phyloP scores from a whole-genome alignment of 83 land plant genomes.

The Picea abies region DNA sequence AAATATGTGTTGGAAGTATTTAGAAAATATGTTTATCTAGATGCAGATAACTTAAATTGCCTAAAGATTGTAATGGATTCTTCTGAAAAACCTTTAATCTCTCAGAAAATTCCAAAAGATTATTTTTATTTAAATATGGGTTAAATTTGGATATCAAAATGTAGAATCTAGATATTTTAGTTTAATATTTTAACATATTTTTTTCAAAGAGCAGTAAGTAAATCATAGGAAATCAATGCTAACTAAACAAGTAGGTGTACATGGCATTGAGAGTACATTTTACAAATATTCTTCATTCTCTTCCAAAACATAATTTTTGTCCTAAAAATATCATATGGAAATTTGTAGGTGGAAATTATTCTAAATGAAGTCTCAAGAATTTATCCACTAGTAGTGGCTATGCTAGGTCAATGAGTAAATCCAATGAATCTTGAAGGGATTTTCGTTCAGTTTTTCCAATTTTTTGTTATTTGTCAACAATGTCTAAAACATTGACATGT shows the following conservation, averaged over 20 bases:
- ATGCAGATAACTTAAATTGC: conserved; percentile 3
- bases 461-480: no score
- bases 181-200: no score
- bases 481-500: no score
- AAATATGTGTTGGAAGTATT: conserved; percentile 43
- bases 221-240: no score
- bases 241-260: no score
- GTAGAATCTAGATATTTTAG: no score
- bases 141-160: no score
- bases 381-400: not conserved
- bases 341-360: conserved; percentile 65
- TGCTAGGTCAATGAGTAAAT: conserved; percentile 28
- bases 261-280: not conserved
- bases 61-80: conserved; percentile 32
- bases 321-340: not conserved
- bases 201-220: no score
- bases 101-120: no score
- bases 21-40: conserved; percentile 8
- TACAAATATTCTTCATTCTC: not conserved
- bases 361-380: conserved; percentile 32
- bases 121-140: no score
- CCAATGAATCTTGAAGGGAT: conserved; percentile 40
- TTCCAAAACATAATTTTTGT: no score
- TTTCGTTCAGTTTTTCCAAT: conserved; percentile 18
- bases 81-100: not conserved